Conservation (phyloP, 2,329 filamentous ascomycete species). For the Chaetomium sp. region DNA sequence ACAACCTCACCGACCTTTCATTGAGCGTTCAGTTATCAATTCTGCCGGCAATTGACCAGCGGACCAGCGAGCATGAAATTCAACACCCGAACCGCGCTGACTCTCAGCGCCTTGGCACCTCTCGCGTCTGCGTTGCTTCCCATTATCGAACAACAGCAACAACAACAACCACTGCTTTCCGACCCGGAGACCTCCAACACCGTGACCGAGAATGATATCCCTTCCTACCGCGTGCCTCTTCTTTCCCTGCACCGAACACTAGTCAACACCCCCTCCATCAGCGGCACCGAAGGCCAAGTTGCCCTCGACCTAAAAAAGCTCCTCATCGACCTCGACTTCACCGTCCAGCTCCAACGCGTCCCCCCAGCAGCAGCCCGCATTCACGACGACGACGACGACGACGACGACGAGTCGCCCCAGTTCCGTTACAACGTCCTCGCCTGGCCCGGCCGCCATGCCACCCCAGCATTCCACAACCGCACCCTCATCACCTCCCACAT, state of each 20-base stretch:
- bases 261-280: constrained; percentile 67
- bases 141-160: too few relatives aligned
- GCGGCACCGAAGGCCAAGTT: constrained; percentile 60
- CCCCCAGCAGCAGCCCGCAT: constrained; percentile 23
- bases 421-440: constrained; percentile 71
- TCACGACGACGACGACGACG: constrained; percentile 28
- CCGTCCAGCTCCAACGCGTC: constrained; percentile 37
- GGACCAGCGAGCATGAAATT: too few relatives aligned
- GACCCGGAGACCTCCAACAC: background rate
- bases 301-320: constrained; percentile 63
- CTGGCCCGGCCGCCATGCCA: constrained; percentile 46
- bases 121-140: too few relatives aligned
- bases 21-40: too few relatives aligned
- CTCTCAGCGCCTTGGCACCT: too few relatives aligned
- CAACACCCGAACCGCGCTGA: too few relatives aligned
- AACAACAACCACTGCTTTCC: constrained; percentile 5
- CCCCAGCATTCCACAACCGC: constrained; percentile 50
- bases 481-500: constrained; percentile 75
- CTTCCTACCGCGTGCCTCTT: constrained; percentile 45
- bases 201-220: constrained; percentile 14
- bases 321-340: constrained; percentile 45
- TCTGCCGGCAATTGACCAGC: too few relatives aligned
- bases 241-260: constrained; percentile 69
- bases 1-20: too few relatives aligned
- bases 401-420: constrained; percentile 20